Evolutionary conservation across 2,329 filamentous ascomycete genomes (phyloP), one percentile per base, ranked within the genome.

Genomic region (Davidsoniella eucalypti): DNA sequence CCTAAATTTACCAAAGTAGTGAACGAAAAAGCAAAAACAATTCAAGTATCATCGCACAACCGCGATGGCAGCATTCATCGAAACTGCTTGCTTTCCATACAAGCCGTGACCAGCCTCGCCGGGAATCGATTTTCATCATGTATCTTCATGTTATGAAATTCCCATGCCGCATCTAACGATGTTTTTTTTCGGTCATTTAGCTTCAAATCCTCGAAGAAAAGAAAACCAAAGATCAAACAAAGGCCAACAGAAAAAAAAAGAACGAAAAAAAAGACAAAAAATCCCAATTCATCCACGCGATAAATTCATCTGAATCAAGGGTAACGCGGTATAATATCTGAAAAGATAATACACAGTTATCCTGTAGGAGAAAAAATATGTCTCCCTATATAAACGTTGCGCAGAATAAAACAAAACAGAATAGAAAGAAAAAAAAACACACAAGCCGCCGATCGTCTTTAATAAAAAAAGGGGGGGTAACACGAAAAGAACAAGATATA

Each of bases 401-500:
- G 29, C 38, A 40, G 21, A 40, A 18, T 6, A 47, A 39, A 47
- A 21, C 6, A 47, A 47, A 39, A 39, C 8, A 26, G 40, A 23
- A 39, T 12, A 17, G 33, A 39, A 47, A 39, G n/a, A 14, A 39
- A 21, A 14, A 23, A 39, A 21, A 47, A 14, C 45, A 40, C 36
- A 36, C n/a, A n/a, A 47, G 36, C 16, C 16, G 21, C 39, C 39
- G 10, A 41, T 17, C 16, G 39, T 17, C 16, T 23, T 23, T 17
- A n/a, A 41, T n/a, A 41, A 14, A 17, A 41, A 18, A 18, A 18
- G 18, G 18, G 21, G 21, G 23, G 23, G 39, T 41, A 41, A 45
- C n/a, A 45, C 12, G 44, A 46, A 41, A 43, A 41, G 38, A 23
- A 45, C 40, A 14, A 48, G 29, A 44, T 37, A 47, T 33, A 52